A percentile compares a stretch with the other conserved stretches of the same genome.
Conservation (phyloP, 164 flowering plant genomes). For the grape (Vitis vinifera) region DNA sequence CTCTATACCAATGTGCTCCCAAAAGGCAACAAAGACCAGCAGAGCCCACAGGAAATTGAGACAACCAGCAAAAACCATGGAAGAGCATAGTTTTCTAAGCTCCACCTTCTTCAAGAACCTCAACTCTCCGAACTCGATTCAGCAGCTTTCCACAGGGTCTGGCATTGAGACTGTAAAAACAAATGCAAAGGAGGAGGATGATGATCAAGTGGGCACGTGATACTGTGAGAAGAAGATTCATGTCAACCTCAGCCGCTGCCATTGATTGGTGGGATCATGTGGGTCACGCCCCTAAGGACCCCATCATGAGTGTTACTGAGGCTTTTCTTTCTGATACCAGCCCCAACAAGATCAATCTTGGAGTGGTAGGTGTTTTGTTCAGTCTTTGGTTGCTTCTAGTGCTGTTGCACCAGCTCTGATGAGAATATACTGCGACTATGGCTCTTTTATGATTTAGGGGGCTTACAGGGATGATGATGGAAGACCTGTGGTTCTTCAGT, state of each 20-base stretch:
- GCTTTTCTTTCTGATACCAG: slow-evolving; percentile 36
- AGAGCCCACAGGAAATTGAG: too few species aligned
- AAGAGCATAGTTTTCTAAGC: too few species aligned
- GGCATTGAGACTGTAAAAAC: too few species aligned
- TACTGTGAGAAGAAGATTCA: slow-evolving; percentile 7
- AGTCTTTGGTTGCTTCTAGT: background rate
- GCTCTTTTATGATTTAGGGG: slow-evolving; percentile 17
- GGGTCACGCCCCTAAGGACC: slow-evolving; percentile 33
- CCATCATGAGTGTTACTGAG: slow-evolving; percentile 35
- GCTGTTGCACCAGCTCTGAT: background rate
- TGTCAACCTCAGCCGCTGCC: slow-evolving; percentile 21
- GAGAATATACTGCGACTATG: background rate
- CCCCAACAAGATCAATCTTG: slow-evolving; percentile 43
- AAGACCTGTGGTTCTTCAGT: slow-evolving; percentile 38
- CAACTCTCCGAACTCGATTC: too few species aligned
- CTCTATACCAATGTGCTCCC: too few species aligned
- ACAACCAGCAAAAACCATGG: too few species aligned
- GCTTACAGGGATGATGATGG: slow-evolving; percentile 42
- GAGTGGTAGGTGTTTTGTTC: slow-evolving; percentile 25
- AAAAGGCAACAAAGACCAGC: too few species aligned
- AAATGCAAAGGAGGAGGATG: too few species aligned
- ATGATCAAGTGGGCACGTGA: too few species aligned
- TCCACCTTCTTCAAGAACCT: too few species aligned
- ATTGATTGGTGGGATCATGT: slow-evolving; percentile 34
- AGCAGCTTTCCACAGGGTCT: too few species aligned